Base-by-base conservation (phyloP, 192 early-diverging fungal species). In the Helicostylum pulchrum region DNA sequence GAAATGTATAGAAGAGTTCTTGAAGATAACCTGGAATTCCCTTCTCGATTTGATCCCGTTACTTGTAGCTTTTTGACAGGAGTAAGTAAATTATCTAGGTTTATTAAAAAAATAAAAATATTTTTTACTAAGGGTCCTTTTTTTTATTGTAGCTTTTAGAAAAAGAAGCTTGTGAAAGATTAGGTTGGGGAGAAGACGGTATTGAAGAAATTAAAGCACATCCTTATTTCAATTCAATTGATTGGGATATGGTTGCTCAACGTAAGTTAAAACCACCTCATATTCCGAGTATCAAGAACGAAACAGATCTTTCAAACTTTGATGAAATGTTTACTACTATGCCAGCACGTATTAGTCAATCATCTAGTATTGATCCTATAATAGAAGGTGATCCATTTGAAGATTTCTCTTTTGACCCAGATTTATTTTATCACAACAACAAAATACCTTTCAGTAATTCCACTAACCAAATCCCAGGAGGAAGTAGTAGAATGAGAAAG, bases 191-290 rank as follows among this genome's bases (percentile, higher is more conserved):
- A 7, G 61, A 66, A 1, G 61, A 68, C 46, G 88, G 85, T 42
- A 73, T 88, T 7, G 82, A 86, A 21, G 83, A 83, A 54, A 89
- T 93, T 57, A 90, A 90, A 65, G 68, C 62, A 5, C 91, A 93
- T 64, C 81, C 83, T 17, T 87, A 80, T 68, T 92, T 92, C 68
- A 76, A 72, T 20, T 78, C 83, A 7, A 72, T 92, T 2, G 79
- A 93, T 67, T 93, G 88, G 83, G 53, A 75, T 0, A 78, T 82
- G 32, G 78, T 93, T 1, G 70, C 79, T 51, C 74, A 79, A 12
- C 70, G 85, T 8, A 84, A 87, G 65, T 76, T 90, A 30, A 68
- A 76, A 20, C 82, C 82, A 42, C 76, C 73, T 5, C 92, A 83
- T 49, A 72, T 82, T 10, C 93, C 93, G 34, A 78, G 71, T 17